Evolutionary conservation across 2,329 filamentous ascomycete species (phyloP), one percentile per base, ranked within the genome.

Genomic region (Diatrype stigma): DNA sequence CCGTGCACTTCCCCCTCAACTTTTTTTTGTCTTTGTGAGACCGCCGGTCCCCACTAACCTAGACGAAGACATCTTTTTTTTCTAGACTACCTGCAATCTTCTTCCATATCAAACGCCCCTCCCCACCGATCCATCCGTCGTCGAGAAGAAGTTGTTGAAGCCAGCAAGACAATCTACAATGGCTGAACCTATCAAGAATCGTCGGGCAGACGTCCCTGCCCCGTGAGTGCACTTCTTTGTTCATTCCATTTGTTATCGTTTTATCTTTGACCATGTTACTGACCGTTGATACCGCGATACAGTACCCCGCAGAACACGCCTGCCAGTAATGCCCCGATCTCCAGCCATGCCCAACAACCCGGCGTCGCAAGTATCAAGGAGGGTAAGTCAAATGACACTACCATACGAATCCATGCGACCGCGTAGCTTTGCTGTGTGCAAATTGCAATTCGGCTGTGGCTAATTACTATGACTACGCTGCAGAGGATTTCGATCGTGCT

Each of bases 221-320:
- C 81, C 81, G 81, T 84, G 73, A 73, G 81, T 80, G 50, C 42
- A 53, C 53, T 49, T 53, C 62, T 54, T 62, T 53, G 46, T 49
- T 40, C 28, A 37, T 42, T 42, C 53, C 51, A 38, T 45, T 10
- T 47, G 45, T 42, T 17, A 50, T 42, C 51, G 40, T 56, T 23
- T 45, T 46, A 48, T 48, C 48, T 30, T 28, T 49, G n/a, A n/a
- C n/a, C n/a, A n/a, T n/a, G n/a, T n/a, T 30, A 38, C 32, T 19
- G 4, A n/a, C 14, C 2, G 11, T 66, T 67, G 68, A 65, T 70
- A 62, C 70, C 56, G 55, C 70, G 67, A 66, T 67, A 63, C 73
- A 97, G 94, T 67, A 99, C 94, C 68, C 94, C 94, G 67, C 94
- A 99, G 77, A 99, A 99, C 79, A 99, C 94, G 51, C 94, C 94